A percentile compares a stretch with the other conserved stretches of the same genome.
phyloP scores from a whole-genome alignment of 371 early-diverging fungal species.

The Rhizopus delemar region DNA sequence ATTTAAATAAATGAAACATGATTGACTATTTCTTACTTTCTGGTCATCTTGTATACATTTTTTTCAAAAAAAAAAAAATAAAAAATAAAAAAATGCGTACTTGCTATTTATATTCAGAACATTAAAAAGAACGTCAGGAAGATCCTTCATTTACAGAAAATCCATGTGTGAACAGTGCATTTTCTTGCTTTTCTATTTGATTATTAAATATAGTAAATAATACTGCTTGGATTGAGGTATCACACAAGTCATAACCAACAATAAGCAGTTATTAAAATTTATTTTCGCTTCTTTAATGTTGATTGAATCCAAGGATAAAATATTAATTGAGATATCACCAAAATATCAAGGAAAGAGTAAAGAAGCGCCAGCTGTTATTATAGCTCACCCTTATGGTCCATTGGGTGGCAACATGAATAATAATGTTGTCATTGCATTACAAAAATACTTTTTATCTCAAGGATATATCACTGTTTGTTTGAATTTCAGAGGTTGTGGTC shows the following conservation, averaged over 20 bases:
- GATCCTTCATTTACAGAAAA: conserved; percentile 1
- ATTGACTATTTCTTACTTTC: background rate
- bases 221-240: background rate
- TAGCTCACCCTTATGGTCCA: conserved; percentile 54
- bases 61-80: background rate
- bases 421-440: conserved; percentile 45
- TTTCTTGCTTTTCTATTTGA: conserved; percentile 5
- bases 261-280: background rate
- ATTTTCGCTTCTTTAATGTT: conserved; percentile 17
- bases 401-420: conserved; percentile 49
- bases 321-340: conserved; percentile 22
- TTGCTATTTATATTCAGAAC: background rate
- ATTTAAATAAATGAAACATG: too few relatives aligned
- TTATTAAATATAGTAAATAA: too few relatives aligned
- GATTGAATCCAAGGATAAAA: conserved; percentile 31
- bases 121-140: conserved; percentile 3
- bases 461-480: conserved; percentile 40
- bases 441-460: conserved; percentile 26
- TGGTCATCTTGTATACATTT: background rate
- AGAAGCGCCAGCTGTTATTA: conserved; percentile 32
- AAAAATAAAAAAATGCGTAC: background rate
- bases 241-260: background rate
- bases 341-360: conserved; percentile 4
- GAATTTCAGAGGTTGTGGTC: conserved; percentile 61
- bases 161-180: background rate